phyloP scores from a whole-genome alignment of 2,329 filamentous ascomycete species.

The Bipolaris sorokiniana region DNA sequence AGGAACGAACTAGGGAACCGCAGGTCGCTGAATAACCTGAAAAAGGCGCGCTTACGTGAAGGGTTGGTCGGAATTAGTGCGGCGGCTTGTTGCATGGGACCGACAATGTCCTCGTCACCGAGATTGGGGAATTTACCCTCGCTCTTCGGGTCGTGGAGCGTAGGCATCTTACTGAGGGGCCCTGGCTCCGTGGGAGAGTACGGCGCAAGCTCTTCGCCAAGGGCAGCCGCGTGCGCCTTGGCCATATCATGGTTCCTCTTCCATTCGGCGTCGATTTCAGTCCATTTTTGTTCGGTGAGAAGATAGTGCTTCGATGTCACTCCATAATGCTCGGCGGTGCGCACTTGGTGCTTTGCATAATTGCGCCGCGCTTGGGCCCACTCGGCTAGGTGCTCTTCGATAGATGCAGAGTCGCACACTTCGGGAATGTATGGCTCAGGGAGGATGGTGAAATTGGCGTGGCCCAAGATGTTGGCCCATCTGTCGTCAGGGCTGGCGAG shows the following conservation, averaged over 20 bases:
- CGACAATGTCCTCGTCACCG: constrained; percentile 90
- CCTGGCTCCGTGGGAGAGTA: constrained; percentile 56
- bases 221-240: constrained; percentile 52
- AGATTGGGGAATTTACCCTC: constrained; percentile 86
- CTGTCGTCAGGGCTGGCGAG: constrained; percentile 75
- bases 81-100: constrained; percentile 69
- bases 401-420: constrained; percentile 63
- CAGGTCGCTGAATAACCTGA: constrained; percentile 49
- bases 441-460: constrained; percentile 89
- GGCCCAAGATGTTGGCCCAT: constrained; percentile 85
- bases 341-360: constrained; percentile 86
- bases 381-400: constrained; percentile 72
- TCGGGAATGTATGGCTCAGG: constrained; percentile 80
- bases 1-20: constrained; percentile 45
- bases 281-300: constrained; percentile 88
- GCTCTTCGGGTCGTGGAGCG: constrained; percentile 68
- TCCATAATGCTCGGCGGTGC: constrained; percentile 89
- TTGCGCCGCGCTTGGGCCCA: constrained; percentile 85
- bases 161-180: constrained; percentile 69
- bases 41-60: constrained; percentile 47
- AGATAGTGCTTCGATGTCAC: constrained; percentile 86
- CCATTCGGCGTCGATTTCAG: constrained; percentile 78
- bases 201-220: constrained; percentile 42
- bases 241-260: constrained; percentile 71
- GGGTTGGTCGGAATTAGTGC: constrained; percentile 48